Evolutionary conservation across 2,329 filamentous ascomycete species (phyloP).

Genomic region (Ilyonectria mors-panacis): DNA sequence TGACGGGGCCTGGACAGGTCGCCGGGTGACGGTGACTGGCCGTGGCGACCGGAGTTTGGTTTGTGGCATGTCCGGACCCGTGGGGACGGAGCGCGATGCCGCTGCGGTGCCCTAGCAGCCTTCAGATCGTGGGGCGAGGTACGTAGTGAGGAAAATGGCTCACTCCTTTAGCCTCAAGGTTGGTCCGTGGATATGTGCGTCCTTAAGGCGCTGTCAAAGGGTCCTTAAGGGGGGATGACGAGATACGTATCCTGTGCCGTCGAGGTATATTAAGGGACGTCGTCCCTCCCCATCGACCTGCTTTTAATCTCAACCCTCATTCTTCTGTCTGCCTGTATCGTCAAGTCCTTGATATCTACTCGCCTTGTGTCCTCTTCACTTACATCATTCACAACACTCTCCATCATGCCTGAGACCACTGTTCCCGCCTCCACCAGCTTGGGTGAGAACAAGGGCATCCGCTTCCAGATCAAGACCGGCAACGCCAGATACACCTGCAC

Average conservation of each 20-base stretch:
- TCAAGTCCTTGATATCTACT: neutral
- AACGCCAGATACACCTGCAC: conserved; percentile 57
- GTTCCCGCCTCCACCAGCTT: conserved; percentile 45
- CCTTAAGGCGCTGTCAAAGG: neutral
- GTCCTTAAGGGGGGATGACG: conserved; percentile 23
- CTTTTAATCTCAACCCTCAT: conserved; percentile 8
- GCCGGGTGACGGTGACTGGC: conserved; percentile 19
- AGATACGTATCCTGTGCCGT: conserved; percentile 45
- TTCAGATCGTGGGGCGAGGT: conserved; percentile 48
- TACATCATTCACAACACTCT: conserved; percentile 32
- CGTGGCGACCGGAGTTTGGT: conserved; percentile 17
- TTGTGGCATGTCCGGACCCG: conserved; percentile 22
- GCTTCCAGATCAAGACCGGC: conserved; percentile 64
- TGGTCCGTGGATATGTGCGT: conserved; percentile 35
- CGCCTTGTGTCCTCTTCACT: conserved; percentile 17
- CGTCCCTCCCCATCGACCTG: conserved; percentile 9
- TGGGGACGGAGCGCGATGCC: conserved; percentile 34
- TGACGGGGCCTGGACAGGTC: conserved; percentile 20
- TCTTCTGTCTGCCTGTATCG: conserved; percentile 10
- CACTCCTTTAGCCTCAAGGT: conserved; percentile 45
- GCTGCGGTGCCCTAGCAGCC: conserved; percentile 33
- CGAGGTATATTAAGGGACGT: conserved; percentile 46
- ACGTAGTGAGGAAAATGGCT: conserved; percentile 47
- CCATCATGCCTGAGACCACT: conserved; percentile 42
- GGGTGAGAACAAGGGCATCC: conserved; percentile 59